phyloP scores from a whole-genome alignment of 768 basidiomycete genomes.

The Suillus placidus region DNA sequence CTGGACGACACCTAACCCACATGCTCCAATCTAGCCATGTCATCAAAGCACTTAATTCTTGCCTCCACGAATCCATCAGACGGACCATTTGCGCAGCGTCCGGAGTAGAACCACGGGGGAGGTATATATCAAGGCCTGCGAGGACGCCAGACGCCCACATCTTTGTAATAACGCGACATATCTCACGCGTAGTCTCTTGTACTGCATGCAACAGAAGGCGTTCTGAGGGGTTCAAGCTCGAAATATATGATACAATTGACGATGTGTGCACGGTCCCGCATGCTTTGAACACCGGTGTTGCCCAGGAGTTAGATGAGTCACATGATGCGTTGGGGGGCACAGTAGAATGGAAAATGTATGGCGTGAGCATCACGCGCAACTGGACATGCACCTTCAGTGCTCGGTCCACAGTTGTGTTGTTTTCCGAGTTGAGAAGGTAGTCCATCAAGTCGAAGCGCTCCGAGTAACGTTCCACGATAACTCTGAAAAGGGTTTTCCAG shows the following conservation, averaged over 20 bases:
- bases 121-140: constrained; percentile 11
- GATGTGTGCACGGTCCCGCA: constrained; percentile 18
- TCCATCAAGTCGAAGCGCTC: constrained; percentile 44
- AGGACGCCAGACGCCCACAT: constrained; percentile 25
- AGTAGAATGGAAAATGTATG: constrained; percentile 13
- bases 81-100: constrained; percentile 10
- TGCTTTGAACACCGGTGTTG: constrained; percentile 14
- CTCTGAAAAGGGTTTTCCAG: constrained; percentile 43
- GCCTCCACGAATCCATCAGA: constrained; percentile 37
- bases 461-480: constrained; percentile 44
- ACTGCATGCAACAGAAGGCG: constrained; percentile 17
- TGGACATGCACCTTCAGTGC: constrained; percentile 18
- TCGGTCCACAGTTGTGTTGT: not conserved
- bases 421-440: constrained; percentile 35
- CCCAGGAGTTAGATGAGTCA: constrained; percentile 9
- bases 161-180: constrained; percentile 22
- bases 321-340: not conserved
- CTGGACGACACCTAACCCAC: constrained; percentile 52
- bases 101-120: not conserved
- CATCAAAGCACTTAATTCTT: constrained; percentile 41
- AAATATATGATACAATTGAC: constrained; percentile 4
- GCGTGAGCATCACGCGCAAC: constrained; percentile 23
- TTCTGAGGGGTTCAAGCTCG: constrained; percentile 18
- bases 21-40: constrained; percentile 55
- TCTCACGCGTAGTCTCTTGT: constrained; percentile 20